Base-by-base conservation (phyloP, 2,329 filamentous ascomycete genomes). In the Berkeleyomyces rouxiae region DNA sequence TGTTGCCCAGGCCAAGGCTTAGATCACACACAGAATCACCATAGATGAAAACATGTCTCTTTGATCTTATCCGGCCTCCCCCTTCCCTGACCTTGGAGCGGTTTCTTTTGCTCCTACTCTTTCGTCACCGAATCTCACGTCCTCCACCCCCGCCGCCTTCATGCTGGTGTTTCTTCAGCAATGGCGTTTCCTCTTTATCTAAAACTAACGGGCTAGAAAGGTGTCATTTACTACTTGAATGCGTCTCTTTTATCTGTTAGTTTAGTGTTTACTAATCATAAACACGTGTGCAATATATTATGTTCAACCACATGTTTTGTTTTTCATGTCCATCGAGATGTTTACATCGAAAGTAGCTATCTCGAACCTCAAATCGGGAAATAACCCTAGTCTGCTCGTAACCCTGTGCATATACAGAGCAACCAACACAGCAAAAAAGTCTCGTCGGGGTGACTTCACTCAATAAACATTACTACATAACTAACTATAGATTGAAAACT, bases 181-280 rank as follows among this genome's bases (percentile, higher is more conserved):
- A 51, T 36, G 51, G 23, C 23, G 46, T 57, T 39, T 13, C 44
- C 23, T 23, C 23, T 23, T 23, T 23, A 23, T 23, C 33, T 7
- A 36, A 53, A 39, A 33, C 46, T 11, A 13, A 58, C 33, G 6
- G 49, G 33, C 33, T 4, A 23, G 49, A n/a, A 31, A 42, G 36
- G 0, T 57, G 53, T 33, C 55, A n/a, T 42, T 51, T 40, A 16
- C 7, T 55, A 59, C 10, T 16, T 23, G 39, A 46, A 47, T 58
- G 10, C 68, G 68, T 67, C 67, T 68, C 68, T 69, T 58, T 51
- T 66, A 63, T 64, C 59, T 69, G 80, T 79, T 75, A 76, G 74
- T 81, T 7, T 36, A 80, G 81, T 77, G 80, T 68, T 70, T 71
- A 70, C 74, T 79, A 77, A 81, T 74, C 74, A 80, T 79, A 79